These are phyloP conservation scores for Musa troglodytarum DNA, from an alignment of 176 grass and related monocot genomes.

Conservation along the genomic window DNA sequence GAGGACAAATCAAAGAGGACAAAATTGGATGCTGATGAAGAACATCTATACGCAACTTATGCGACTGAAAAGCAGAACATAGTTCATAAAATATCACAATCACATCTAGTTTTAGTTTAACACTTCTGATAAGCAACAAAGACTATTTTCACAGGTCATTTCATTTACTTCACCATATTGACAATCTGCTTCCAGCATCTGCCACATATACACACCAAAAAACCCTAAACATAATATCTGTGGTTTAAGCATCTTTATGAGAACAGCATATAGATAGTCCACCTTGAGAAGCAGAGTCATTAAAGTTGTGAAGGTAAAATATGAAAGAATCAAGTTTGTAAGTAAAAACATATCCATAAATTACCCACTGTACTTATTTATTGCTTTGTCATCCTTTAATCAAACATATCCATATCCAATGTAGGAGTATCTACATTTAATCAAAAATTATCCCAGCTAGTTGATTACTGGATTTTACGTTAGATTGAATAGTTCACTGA, in stretches of 20 bases:
- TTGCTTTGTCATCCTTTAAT: neutral
- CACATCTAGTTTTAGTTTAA: neutral
- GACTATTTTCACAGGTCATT: neutral
- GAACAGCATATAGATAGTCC: neutral
- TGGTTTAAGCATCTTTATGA: neutral
- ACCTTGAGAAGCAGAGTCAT: neutral
- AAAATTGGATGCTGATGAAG: constrained; percentile 28
- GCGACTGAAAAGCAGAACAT: neutral
- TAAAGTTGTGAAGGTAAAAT: neutral
- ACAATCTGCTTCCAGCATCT: neutral
- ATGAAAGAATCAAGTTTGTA: neutral
- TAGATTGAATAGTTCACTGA: neutral
- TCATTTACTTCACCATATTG: neutral
- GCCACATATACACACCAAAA: neutral
- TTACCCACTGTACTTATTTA: neutral
- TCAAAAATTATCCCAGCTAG: neutral
- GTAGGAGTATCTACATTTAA: neutral
- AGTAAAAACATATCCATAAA: neutral
- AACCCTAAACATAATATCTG: neutral
- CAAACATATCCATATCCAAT: neutral
- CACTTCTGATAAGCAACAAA: neutral
- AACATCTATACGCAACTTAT: neutral
- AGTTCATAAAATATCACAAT: neutral
- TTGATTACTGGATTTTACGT: neutral
- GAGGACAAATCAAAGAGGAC: constrained; percentile 39